Evolutionary conservation across 2,329 filamentous ascomycete species (phyloP).

Genomic region (Neurospora crassa): DNA sequence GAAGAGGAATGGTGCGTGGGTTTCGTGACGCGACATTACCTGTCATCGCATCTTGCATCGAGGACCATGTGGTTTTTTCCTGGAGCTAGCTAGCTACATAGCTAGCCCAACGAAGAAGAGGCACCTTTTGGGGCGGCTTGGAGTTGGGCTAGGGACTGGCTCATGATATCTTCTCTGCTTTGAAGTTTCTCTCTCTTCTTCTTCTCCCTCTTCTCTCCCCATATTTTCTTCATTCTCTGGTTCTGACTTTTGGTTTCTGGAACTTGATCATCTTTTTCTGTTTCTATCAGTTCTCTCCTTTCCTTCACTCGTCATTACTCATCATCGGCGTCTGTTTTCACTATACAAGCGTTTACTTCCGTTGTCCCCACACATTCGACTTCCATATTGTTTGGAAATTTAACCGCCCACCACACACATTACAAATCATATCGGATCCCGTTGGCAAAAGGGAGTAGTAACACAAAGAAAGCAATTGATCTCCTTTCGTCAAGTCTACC

Average conservation of each 20-base stretch:
- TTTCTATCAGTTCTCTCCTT: constrained; percentile 11
- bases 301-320: constrained; percentile 26
- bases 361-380: not conserved
- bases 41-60: not conserved
- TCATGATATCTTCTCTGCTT: constrained; percentile 6
- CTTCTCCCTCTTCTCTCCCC: constrained; percentile 10
- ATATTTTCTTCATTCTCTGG: not conserved
- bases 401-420: not conserved
- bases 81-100: not conserved
- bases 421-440: not conserved
- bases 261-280: constrained; percentile 16
- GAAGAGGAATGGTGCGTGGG: not conserved
- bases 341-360: constrained; percentile 7
- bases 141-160: not conserved
- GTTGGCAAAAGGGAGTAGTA: not conserved
- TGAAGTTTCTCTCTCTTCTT: constrained; percentile 7
- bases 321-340: not conserved
- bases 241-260: not conserved
- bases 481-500: not conserved
- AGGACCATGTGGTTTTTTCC: constrained; percentile 1
- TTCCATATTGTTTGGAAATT: not conserved
- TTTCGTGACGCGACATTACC: not conserved
- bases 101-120: not conserved
- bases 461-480: not conserved
- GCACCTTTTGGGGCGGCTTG: constrained; percentile 4